These are phyloP conservation scores for Elsinoe necatrix DNA, from an alignment of 2,329 filamentous ascomycete species.

Conservation along the genomic window DNA sequence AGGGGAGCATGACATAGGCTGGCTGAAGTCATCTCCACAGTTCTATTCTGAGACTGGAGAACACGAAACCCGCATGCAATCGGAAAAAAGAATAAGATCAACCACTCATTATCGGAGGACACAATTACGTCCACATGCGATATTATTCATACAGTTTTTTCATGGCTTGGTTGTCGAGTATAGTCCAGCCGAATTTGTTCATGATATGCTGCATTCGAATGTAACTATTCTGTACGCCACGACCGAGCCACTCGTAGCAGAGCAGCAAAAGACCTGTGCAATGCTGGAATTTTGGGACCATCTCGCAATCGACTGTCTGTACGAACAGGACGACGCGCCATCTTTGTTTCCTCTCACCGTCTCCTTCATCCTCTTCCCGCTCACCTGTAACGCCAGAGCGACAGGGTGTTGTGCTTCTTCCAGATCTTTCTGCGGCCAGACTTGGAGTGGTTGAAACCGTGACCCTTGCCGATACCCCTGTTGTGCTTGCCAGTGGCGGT, in stretches of 20 bases:
- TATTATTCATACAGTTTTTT: no score
- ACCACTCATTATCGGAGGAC: no score
- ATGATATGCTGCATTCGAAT: not conserved
- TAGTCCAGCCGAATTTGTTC: no score
- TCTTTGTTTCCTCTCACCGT: not conserved
- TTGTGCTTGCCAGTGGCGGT: slow-evolving; percentile 99
- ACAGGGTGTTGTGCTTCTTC: slow-evolving; percentile 99
- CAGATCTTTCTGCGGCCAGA: slow-evolving; percentile 99
- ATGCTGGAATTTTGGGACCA: not conserved
- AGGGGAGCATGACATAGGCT: slow-evolving; percentile 2
- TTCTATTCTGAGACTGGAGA: slow-evolving; percentile 4
- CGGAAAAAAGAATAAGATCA: no score
- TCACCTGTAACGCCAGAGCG: slow-evolving; percentile 96
- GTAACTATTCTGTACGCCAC: not conserved
- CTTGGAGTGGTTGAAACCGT: slow-evolving; percentile 97
- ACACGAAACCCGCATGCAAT: not conserved
- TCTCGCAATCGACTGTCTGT: not conserved
- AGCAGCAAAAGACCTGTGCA: not conserved
- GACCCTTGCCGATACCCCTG: slow-evolving; percentile 97
- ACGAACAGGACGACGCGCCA: not conserved
- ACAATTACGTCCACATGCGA: no score
- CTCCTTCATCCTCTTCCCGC: slow-evolving; percentile 13
- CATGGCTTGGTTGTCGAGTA: no score
- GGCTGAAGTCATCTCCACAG: slow-evolving; percentile 12
- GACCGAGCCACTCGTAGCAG: not conserved